phyloP scores from a whole-genome alignment of 2,329 filamentous ascomycete genomes.

The Epichloe gansuensis region DNA sequence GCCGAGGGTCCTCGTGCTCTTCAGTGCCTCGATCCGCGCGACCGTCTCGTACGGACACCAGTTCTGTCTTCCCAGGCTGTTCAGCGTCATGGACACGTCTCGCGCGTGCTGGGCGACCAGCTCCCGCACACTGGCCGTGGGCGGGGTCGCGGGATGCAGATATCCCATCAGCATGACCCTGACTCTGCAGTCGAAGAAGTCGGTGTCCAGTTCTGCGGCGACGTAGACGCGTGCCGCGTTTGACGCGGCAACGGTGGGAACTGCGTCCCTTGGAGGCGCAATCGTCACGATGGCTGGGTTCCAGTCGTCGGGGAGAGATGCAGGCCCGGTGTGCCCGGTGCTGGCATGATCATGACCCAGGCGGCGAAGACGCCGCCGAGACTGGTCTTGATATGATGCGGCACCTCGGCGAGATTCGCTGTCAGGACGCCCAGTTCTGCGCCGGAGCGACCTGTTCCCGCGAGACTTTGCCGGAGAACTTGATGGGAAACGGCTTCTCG shows the following conservation, averaged over 20 bases:
- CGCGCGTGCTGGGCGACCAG: slow-evolving; percentile 20
- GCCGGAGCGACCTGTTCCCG: slow-evolving; percentile 27
- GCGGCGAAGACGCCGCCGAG: slow-evolving; percentile 53
- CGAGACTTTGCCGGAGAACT: slow-evolving; percentile 36
- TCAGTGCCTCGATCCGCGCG: slow-evolving; percentile 24
- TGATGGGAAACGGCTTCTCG: slow-evolving; percentile 38
- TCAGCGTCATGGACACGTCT: slow-evolving; percentile 31
- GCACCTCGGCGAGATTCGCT: slow-evolving; percentile 39
- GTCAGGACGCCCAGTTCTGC: slow-evolving; percentile 36
- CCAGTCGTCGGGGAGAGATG: slow-evolving; percentile 36
- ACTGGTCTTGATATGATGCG: slow-evolving; percentile 38
- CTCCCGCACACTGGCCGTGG: slow-evolving; percentile 8
- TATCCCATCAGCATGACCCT: slow-evolving; percentile 50
- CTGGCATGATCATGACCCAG: slow-evolving; percentile 38
- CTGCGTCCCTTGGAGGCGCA: slow-evolving; percentile 34
- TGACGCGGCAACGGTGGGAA: slow-evolving; percentile 33
- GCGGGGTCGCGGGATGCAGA: slow-evolving; percentile 27
- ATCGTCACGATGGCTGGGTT: slow-evolving; percentile 46
- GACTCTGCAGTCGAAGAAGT: slow-evolving; percentile 32
- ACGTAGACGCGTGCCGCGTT: slow-evolving; percentile 43
- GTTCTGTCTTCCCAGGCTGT: slow-evolving; percentile 32
- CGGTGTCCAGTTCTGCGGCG: slow-evolving; percentile 34
- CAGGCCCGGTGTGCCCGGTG: slow-evolving; percentile 10
- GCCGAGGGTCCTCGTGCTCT: slow-evolving; percentile 28
- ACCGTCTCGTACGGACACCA: slow-evolving; percentile 32